Base-by-base conservation (phyloP, 352 stramenopile species). In the Pythium aphanidermatum region DNA sequence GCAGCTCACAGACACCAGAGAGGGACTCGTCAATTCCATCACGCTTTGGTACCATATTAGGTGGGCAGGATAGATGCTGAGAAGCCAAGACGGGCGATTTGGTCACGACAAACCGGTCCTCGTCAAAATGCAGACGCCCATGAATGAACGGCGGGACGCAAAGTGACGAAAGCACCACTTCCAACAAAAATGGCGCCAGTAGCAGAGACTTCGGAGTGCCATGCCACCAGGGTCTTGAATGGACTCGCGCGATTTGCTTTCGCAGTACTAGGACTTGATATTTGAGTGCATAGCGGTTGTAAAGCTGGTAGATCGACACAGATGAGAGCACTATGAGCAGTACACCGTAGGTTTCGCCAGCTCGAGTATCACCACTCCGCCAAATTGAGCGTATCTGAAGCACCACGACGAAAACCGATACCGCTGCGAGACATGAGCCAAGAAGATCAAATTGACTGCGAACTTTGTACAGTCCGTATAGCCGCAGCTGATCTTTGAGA, bases 361-460 rank as follows among this genome's bases (percentile, higher is more conserved):
- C 70, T n/a, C 52, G 17, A 23, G 46, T 33, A 12, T 44, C 29
- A 23, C 34, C 20, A 8, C 37, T 66, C 56, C 27, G 61, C 74
- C 74, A 86, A 34, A 86, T 80, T 5, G 63, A 70, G 14, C 71
- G 71, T 13, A 83, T 67, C 39, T 86, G 74, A 17, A 82, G 46
- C 23, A 79, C 63, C 4, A 77, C 74, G 5, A 55, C 50, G 12
- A 60, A 11, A 1, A 79, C 60, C 0, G 71, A 83, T 2, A 80
- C 36, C 11, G 42, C 16, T 29, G 45, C 53, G 32, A 61, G 39
- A 27, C 46, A 30, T 7, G 46, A 26, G 10, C 53, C 42, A 11
- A 59, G 21, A 9, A 59, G 25, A 43, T 59, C 51, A 17, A 33
- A 59, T 14, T 59, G 51, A 24, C 46, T 56, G 33, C 45, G 45